Base-by-base conservation (phyloP, 2,329 filamentous ascomycete species). In the Trichoderma pleuroti region DNA sequence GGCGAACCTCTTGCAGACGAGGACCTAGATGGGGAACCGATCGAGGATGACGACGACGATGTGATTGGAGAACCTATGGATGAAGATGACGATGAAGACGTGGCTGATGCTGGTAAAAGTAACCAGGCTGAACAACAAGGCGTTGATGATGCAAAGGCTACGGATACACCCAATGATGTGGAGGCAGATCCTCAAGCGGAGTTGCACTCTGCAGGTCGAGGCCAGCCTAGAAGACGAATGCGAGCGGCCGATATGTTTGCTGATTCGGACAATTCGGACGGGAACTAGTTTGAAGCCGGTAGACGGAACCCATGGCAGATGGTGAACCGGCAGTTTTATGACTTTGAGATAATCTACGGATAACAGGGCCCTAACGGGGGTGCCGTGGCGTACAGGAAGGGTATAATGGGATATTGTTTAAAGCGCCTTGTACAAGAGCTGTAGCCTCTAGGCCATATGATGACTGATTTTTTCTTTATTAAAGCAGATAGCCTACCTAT, bases 201-300 rank as follows among this genome's bases (percentile, higher is more conserved):
- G 18, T 8, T 34, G 4, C 34, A 32, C 39, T 65, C 72, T 30
- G 66, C 70, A 49, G 74, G 73, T 49, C 71, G 73, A 69, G 76
- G 75, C 60, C 80, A 79, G 70, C 77, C 84, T 73, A 84, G 87
- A 75, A 91, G 87, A 77, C 86, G 91, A 72, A 91, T 93, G 80
- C 89, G 90, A 74, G 92, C 93, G 5, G 92, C 92, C 74, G 93
- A 96, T 77, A 94, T 96, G 92, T 97, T 96, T 87, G 92, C 91
- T 12, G 91, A 92, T 78, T 92, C 91, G 5, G 92, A 92, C 52
- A 16, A 72, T 56, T 70, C 67, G 26, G 68, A 70, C 36, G 54
- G 42, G 10, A 28, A 59, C 30, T 66, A 56, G 24, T 26, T 52
- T 46, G 26, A n/a, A 16, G 28, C 28, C 14, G 36, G 10, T 32